These are phyloP conservation scores for Acanthamoeba healyi DNA, from an alignment of 208 protist species.

Conservation along the genomic window DNA sequence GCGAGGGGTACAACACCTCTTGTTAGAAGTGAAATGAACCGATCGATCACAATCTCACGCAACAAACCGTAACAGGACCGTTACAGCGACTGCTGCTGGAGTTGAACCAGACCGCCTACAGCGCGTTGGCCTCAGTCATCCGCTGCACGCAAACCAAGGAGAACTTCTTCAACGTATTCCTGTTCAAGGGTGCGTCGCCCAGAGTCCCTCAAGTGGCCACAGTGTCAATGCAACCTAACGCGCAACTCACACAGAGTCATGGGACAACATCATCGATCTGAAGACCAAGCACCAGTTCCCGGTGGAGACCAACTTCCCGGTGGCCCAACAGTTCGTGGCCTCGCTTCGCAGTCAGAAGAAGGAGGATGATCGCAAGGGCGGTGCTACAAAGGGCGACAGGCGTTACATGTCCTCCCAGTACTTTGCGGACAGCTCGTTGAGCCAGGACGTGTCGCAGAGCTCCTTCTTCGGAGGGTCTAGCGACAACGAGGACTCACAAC, in stretches of 20 bases:
- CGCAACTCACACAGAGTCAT: constrained; percentile 85
- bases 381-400: neutral
- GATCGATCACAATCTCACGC: too few relatives aligned
- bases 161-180: constrained; percentile 91
- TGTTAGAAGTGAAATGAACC: neutral
- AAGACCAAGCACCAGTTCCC: constrained; percentile 52
- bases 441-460: constrained; percentile 77
- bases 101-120: constrained; percentile 90
- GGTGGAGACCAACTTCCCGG: constrained; percentile 90
- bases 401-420: constrained; percentile 88
- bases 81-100: constrained; percentile 59
- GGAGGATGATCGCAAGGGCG: neutral
- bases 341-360: constrained; percentile 43
- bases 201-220: too few relatives aligned
- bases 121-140: constrained; percentile 90
- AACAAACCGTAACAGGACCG: too few relatives aligned
- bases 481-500: constrained; percentile 18
- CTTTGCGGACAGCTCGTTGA: constrained; percentile 84
- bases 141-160: constrained; percentile 92
- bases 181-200: constrained; percentile 90
- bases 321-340: constrained; percentile 73
- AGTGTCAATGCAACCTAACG: too few relatives aligned
- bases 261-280: constrained; percentile 90
- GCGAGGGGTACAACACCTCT: neutral
- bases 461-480: constrained; percentile 19